Evolutionary conservation across 495 filamentous ascomycete species (phyloP).

Genomic region (Chaetomium cochliodes): DNA sequence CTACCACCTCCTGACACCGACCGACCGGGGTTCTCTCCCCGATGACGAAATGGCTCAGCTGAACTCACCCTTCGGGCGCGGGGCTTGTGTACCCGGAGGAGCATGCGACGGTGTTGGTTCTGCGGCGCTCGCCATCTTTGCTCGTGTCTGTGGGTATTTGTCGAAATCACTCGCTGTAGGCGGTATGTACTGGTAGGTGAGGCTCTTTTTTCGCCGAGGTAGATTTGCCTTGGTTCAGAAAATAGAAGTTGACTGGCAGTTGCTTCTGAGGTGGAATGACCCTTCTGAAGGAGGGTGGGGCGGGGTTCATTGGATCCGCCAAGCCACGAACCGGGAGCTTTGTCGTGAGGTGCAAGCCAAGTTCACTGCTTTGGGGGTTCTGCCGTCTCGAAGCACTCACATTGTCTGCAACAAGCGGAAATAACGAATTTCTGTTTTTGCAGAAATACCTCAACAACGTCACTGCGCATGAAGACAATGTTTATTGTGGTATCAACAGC

Average conservation of each 20-base stretch:
- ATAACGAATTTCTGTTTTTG: too few relatives aligned
- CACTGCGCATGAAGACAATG: too few relatives aligned
- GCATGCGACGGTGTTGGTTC: constrained; percentile 38
- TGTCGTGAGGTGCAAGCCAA: too few relatives aligned
- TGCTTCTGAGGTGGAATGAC: constrained; percentile 1
- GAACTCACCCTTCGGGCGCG: constrained; percentile 73
- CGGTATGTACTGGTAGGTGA: background rate
- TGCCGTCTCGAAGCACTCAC: too few relatives aligned
- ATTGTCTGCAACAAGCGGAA: too few relatives aligned
- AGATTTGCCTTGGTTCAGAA: background rate
- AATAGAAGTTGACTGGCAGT: background rate
- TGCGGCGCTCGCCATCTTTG: constrained; percentile 39
- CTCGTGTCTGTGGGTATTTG: constrained; percentile 7
- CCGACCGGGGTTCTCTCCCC: background rate
- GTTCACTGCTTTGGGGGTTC: too few relatives aligned
- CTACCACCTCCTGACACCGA: too few relatives aligned
- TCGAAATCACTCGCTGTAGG: background rate
- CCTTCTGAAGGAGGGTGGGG: constrained; percentile 5
- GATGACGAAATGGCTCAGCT: background rate
- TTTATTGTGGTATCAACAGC: too few relatives aligned
- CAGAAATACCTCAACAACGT: too few relatives aligned
- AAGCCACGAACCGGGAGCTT: background rate
- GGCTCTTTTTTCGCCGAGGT: background rate
- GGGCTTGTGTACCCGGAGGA: constrained; percentile 48
- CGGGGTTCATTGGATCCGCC: background rate